A percentile compares a stretch with the other conserved stretches of the same genome.
phyloP scores from a whole-genome alignment of 148 eudicot genomes.

The Fagopyrum esculentum region DNA sequence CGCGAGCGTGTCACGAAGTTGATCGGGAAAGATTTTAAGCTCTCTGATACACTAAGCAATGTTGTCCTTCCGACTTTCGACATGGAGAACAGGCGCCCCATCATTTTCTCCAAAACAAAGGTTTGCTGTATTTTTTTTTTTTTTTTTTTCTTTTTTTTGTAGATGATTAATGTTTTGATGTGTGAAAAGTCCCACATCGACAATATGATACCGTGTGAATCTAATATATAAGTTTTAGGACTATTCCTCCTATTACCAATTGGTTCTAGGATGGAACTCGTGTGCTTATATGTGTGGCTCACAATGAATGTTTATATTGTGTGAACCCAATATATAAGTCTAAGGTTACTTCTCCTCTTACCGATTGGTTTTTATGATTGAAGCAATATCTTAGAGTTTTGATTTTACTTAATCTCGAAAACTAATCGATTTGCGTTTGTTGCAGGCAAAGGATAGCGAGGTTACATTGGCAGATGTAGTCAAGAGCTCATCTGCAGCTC shows the following conservation, averaged over 20 bases:
- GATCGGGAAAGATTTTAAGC: background rate
- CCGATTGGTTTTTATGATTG: no score
- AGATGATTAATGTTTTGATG: background rate
- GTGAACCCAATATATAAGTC: no score
- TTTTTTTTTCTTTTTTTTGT: background rate
- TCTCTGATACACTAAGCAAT: background rate
- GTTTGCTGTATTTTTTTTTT: background rate
- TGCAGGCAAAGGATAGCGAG: background rate
- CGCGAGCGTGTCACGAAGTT: background rate
- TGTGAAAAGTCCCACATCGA: no score
- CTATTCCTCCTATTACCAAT: no score
- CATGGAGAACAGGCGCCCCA: slow-evolving; percentile 7
- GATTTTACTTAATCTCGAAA: background rate
- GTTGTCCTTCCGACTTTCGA: slow-evolving; percentile 15
- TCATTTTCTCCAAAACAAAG: slow-evolving; percentile 9
- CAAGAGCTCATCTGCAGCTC: slow-evolving; percentile 17
- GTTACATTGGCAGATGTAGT: slow-evolving; percentile 7
- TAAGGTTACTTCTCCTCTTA: no score
- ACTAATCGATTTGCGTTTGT: background rate
- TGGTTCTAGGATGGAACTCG: no score
- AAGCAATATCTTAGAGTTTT: background rate
- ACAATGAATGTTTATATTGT: no score
- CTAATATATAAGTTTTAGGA: no score
- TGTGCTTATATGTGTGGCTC: no score
- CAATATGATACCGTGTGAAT: no score